Evolutionary conservation across 2,329 filamentous ascomycete species (phyloP).

Genomic region (Aspergillus novofumigatus): DNA sequence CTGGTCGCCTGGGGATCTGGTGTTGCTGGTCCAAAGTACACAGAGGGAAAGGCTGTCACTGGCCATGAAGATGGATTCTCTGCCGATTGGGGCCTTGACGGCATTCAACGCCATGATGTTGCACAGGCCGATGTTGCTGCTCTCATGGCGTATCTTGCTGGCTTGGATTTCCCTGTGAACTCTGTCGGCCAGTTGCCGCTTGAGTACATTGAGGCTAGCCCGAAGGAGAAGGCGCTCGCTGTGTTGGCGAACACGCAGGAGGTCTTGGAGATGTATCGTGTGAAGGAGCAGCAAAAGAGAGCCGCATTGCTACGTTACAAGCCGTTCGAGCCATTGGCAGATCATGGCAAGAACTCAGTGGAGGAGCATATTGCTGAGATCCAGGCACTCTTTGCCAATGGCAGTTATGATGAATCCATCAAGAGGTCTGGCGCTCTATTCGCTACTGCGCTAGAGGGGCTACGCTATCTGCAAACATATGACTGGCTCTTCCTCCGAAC

Average conservation of each 20-base stretch:
- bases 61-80: slow-evolving; percentile 89
- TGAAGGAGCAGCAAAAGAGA: slow-evolving; percentile 86
- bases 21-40: slow-evolving; percentile 67
- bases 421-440: slow-evolving; percentile 72
- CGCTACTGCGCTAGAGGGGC: slow-evolving; percentile 69
- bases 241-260: slow-evolving; percentile 78
- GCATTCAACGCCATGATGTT: slow-evolving; percentile 83
- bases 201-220: slow-evolving; percentile 68
- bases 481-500: slow-evolving; percentile 95
- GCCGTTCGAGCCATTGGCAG: slow-evolving; percentile 68
- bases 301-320: slow-evolving; percentile 70
- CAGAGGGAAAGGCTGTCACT: slow-evolving; percentile 55
- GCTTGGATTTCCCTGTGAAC: slow-evolving; percentile 88
- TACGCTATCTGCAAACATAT: slow-evolving; percentile 94
- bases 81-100: slow-evolving; percentile 77
- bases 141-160: slow-evolving; percentile 88
- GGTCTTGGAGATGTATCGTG: slow-evolving; percentile 91
- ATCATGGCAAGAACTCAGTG: slow-evolving; percentile 54
- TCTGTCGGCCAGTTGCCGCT: slow-evolving; percentile 91
- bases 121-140: slow-evolving; percentile 90
- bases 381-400: slow-evolving; percentile 60
- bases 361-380: slow-evolving; percentile 67
- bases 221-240: slow-evolving; percentile 76
- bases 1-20: slow-evolving; percentile 92
- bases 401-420: slow-evolving; percentile 72